Conservation (phyloP, 2,329 filamentous ascomycete genomes). For the Tolypocladium nubicola region DNA sequence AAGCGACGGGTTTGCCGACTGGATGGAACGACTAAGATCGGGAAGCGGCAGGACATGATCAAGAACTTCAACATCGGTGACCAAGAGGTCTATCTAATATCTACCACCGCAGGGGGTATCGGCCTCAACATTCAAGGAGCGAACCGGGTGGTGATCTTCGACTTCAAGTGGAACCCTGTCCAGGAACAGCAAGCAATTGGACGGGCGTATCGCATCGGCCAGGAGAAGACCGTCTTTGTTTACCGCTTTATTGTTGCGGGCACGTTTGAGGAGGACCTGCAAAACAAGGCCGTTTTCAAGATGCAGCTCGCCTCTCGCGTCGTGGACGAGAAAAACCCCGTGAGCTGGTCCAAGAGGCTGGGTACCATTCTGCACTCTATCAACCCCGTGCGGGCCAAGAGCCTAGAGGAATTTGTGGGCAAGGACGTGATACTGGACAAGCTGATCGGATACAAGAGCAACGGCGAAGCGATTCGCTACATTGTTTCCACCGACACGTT, state of each 20-base stretch:
- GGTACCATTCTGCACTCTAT: slow-evolving; percentile 50
- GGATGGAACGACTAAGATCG: slow-evolving; percentile 52
- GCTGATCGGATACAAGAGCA: slow-evolving; percentile 26
- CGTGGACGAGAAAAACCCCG: slow-evolving; percentile 71
- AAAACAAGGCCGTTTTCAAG: slow-evolving; percentile 73
- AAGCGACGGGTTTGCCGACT: slow-evolving; percentile 45
- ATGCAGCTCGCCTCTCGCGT: slow-evolving; percentile 68
- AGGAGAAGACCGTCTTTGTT: slow-evolving; percentile 70
- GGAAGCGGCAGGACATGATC: slow-evolving; percentile 48
- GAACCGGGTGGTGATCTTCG: slow-evolving; percentile 78
- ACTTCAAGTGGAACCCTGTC: slow-evolving; percentile 71
- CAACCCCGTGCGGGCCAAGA: slow-evolving; percentile 35
- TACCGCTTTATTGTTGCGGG: slow-evolving; percentile 73
- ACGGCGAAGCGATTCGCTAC: slow-evolving; percentile 32
- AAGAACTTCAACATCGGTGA: slow-evolving; percentile 56
- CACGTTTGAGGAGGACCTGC: slow-evolving; percentile 66
- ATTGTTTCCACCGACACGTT: slow-evolving; percentile 65
- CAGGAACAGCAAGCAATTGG: slow-evolving; percentile 82
- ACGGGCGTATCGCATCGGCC: slow-evolving; percentile 75
- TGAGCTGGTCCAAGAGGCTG: slow-evolving; percentile 51
- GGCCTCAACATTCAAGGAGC: slow-evolving; percentile 78
- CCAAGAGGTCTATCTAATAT: slow-evolving; percentile 63
- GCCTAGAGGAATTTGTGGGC: slow-evolving; percentile 42
- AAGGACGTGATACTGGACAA: slow-evolving; percentile 53
- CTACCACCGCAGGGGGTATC: slow-evolving; percentile 69